Evolutionary conservation across 2,329 filamentous ascomycete species (phyloP), one percentile per base, ranked within the genome.

Genomic region (Stagonosporopsis chrysanthemi): DNA sequence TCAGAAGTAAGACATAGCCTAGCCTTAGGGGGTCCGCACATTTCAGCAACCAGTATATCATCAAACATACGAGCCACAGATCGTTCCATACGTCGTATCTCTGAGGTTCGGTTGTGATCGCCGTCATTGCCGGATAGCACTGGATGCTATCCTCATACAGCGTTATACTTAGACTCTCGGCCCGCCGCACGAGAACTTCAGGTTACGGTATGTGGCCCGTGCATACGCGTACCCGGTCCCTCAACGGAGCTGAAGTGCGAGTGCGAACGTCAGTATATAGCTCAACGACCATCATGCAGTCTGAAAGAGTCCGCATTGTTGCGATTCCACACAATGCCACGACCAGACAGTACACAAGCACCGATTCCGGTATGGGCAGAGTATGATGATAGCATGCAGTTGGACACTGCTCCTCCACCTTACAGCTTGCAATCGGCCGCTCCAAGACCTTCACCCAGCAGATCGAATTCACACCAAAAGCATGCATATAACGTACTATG

Each of bases 141-240:
- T 29, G 14, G 12, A n/a, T 29, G 40, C 17, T 39, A n/a, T 33
- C 28, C 19, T 42, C 17, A 33, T 17, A 6, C 24, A 40, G 50
- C 35, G 28, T 52, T 17, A 5, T 5, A 35, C 9, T 38, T 22
- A 22, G 19, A 23, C 22, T 47, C 23, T 53, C 36, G 51, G 29
- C 40, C 29, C n/a, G 15, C 17, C 12, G 35, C 35, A 38, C 8
- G 3, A 36, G 35, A 22, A 15, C 31, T 7, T 38, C n/a, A 14
- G 35, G 8, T 11, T 9, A 38, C 19, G 19, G 19, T 19, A 19
- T 6, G n/a, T 43, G 40, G 52, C 2, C 33, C 33, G 52, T 55
- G 52, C 52, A 55, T 55, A 55, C 52, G 52, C 52, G 52, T 56
- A 56, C 48, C 35, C 50, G 35, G 50, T 17, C 26, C 42, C 22